Percentiles rank a stretch among this genome's conserved stretches.
phyloP scores from a whole-genome alignment of 1,139 yeast genomes.

The Wickerhamomyces sp. region DNA sequence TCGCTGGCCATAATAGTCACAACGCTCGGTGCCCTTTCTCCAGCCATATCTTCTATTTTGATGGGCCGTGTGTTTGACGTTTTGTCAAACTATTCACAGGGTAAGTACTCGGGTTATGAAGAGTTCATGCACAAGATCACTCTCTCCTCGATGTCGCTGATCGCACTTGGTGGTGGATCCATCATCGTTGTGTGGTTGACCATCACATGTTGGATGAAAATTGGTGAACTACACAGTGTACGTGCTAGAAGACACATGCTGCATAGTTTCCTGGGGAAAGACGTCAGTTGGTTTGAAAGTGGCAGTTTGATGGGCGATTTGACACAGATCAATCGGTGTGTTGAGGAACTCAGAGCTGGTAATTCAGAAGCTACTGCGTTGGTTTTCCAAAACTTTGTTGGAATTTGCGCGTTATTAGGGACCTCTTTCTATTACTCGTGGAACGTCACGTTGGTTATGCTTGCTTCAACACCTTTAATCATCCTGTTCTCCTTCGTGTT shows the following conservation, averaged over 20 bases:
- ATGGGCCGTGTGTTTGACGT: slow-evolving; percentile 60
- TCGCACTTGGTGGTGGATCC: slow-evolving; percentile 52
- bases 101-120: slow-evolving; percentile 24
- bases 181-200: slow-evolving; percentile 51
- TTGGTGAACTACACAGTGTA: slow-evolving; percentile 68
- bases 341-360: slow-evolving; percentile 73
- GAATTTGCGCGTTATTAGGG: slow-evolving; percentile 51
- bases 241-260: slow-evolving; percentile 47
- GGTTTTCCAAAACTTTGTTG: slow-evolving; percentile 44
- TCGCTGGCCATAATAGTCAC: slow-evolving; percentile 21
- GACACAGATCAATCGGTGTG: slow-evolving; percentile 63
- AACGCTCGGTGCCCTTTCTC: slow-evolving; percentile 42
- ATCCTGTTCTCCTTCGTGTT: slow-evolving; percentile 42
- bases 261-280: slow-evolving; percentile 31
- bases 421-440: slow-evolving; percentile 77
- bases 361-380: slow-evolving; percentile 64
- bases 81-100: slow-evolving; percentile 35
- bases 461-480: slow-evolving; percentile 71
- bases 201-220: slow-evolving; percentile 55
- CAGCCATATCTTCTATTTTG: slow-evolving; percentile 60
- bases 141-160: slow-evolving; percentile 46
- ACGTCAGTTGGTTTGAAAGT: slow-evolving; percentile 59
- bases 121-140: slow-evolving; percentile 41
- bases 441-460: slow-evolving; percentile 71
- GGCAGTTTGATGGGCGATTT: slow-evolving; percentile 55